Evolutionary conservation across 139 green algal species (phyloP), one percentile per base, ranked within the genome.

Genomic region (Yamagishiella unicocca): DNA sequence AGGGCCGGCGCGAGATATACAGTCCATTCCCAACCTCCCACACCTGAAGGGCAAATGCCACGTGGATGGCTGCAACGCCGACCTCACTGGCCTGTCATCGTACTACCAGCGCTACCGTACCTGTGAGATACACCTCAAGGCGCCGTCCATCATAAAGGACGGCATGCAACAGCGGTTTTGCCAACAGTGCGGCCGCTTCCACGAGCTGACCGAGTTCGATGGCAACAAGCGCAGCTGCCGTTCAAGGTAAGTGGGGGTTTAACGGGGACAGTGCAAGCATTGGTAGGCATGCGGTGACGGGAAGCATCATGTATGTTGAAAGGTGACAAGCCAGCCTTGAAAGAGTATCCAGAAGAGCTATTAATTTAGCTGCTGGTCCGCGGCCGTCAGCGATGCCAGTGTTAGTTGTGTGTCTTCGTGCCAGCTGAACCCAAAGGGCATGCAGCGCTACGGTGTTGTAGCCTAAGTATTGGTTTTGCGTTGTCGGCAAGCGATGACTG

Each of bases 111-210:
- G 93, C 24, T 96, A 96, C 85, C 93, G 93, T 82, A 94, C 95
- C 31, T 95, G 92, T 73, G 76, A 93, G 75, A 33, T 61, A 38
- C 93, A 95, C 73, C 79, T 93, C 25, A 95, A 94, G 85, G 83
- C 86, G 50, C 78, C 75, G 9, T 88, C 40, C 67, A 94, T 95
- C 73, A 75, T 94, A 42, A 90, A 90, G 78, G 93, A 96, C 54
- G 92, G 90, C 70, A 40, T 84, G 38, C 85, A 87, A 37, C 93
- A 97, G 90, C 94, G 96, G 68, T 98, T 98, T 93, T 98, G 96
- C 90, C 96, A 98, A 92, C 95, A 97, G 91, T 98, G 95, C 79
- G 94, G 95, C 38, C 89, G 94, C 68, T 98, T 98, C 79, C 96
- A 98, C 77, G 84, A 90, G 22, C 86, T 98, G 61, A 46, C 61